Evolutionary conservation across 1,139 yeast species (phyloP).

Genomic region (Hyphopichia fennica): DNA sequence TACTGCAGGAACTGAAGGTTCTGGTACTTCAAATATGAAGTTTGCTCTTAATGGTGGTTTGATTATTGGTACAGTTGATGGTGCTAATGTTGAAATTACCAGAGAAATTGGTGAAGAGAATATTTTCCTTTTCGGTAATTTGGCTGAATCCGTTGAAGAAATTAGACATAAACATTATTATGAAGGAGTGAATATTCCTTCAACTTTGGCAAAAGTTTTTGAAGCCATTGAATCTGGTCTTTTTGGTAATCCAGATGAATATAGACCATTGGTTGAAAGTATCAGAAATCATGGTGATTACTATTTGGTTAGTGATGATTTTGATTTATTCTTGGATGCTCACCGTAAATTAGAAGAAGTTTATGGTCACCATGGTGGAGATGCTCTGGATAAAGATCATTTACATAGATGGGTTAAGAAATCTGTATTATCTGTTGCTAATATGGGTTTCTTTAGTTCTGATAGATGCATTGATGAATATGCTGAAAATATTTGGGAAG

Average conservation of each 20-base stretch:
- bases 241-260: conserved; percentile 75
- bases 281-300: conserved; percentile 76
- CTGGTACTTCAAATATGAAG: conserved; percentile 96
- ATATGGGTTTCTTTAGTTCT: conserved; percentile 90
- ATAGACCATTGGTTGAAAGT: conserved; percentile 65
- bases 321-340: conserved; percentile 80
- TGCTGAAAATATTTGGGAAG: conserved; percentile 91
- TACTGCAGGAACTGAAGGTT: conserved; percentile 98
- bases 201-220: conserved; percentile 61
- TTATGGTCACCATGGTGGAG: conserved; percentile 52
- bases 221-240: conserved; percentile 64
- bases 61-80: conserved; percentile 94
- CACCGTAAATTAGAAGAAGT: conserved; percentile 75
- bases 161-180: conserved; percentile 74
- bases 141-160: conserved; percentile 86
- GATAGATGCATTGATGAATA: conserved; percentile 92
- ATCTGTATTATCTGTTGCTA: conserved; percentile 78
- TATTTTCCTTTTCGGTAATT: conserved; percentile 86
- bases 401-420: conserved; percentile 72
- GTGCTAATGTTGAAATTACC: conserved; percentile 94
- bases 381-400: conserved; percentile 49
- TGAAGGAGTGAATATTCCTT: conserved; percentile 57
- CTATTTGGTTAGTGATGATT: conserved; percentile 86
- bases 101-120: conserved; percentile 93
- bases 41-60: conserved; percentile 92